phyloP scores from a whole-genome alignment of 345 rosid species.

The Rhizophora apiculata region DNA sequence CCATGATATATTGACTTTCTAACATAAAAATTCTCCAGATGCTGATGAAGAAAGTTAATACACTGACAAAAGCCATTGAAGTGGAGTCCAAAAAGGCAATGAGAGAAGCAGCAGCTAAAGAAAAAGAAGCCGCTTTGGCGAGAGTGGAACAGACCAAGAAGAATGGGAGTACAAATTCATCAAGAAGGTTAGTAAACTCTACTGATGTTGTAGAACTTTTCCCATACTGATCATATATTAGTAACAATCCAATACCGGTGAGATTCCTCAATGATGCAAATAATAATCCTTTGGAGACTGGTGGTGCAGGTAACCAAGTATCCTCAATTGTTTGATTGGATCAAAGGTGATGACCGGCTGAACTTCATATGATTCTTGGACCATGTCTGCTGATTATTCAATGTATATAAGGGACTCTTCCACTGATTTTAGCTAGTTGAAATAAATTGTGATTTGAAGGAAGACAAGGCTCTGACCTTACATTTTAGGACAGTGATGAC shows the following conservation, averaged over 20 bases:
- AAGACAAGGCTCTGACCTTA: slow-evolving; percentile 9
- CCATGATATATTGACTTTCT: slow-evolving; percentile 5
- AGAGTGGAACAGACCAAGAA: slow-evolving; percentile 39
- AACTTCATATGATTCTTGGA: slow-evolving; percentile 33
- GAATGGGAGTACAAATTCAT: slow-evolving; percentile 22
- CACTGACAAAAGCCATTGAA: slow-evolving; percentile 68
- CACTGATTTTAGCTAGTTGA: slow-evolving; percentile 16
- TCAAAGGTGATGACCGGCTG: slow-evolving; percentile 9
- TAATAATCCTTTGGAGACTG: neutral
- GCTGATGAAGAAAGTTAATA: slow-evolving; percentile 74
- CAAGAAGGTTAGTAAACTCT: slow-evolving; percentile 28
- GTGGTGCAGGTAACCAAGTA: slow-evolving; percentile 25
- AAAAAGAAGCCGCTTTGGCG: slow-evolving; percentile 45
- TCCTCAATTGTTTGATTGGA: slow-evolving; percentile 21
- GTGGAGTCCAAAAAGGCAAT: slow-evolving; percentile 72
- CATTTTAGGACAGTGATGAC: slow-evolving; percentile 11
- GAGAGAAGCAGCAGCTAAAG: slow-evolving; percentile 70
- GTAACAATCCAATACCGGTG: no score
- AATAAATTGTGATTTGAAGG: slow-evolving; percentile 16
- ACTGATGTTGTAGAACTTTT: neutral
- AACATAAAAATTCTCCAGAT: slow-evolving; percentile 38
- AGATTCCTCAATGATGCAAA: neutral
- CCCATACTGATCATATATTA: no score
- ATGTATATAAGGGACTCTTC: slow-evolving; percentile 32
- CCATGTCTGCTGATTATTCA: slow-evolving; percentile 26